Percentiles rank a stretch among this genome's conserved stretches.
phyloP scores from a whole-genome alignment of 2,329 filamentous ascomycete genomes.

The Colletotrichum viniferum region DNA sequence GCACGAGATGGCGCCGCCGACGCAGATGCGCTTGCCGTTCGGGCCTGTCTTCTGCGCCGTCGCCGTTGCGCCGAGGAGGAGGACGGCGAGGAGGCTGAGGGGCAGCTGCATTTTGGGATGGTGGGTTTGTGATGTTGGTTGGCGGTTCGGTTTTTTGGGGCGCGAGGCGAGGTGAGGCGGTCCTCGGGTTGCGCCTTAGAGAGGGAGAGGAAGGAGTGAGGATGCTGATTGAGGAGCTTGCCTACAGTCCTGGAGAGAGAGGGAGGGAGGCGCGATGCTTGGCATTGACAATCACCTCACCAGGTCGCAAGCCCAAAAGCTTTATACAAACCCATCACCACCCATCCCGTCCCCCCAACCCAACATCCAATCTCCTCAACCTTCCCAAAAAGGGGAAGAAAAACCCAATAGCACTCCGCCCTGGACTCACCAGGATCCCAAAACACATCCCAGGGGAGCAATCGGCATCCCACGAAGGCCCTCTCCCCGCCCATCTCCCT shows the following conservation, averaged over 20 bases:
- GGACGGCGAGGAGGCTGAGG: not conserved
- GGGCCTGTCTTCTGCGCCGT: not conserved
- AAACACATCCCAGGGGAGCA: not conserved
- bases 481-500: not conserved
- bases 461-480: not conserved
- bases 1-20: constrained; percentile 6
- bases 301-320: not conserved
- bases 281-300: not conserved
- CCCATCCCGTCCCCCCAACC: not conserved
- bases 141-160: not conserved
- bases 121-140: not conserved
- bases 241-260: not conserved
- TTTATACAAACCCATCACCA: not conserved
- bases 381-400: not conserved
- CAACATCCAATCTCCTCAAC: not conserved
- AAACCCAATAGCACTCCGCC: not conserved
- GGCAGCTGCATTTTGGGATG: not conserved
- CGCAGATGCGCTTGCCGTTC: constrained; percentile 3
- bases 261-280: not conserved
- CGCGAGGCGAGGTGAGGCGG: not conserved
- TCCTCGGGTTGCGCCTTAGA: accelerated
- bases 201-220: not conserved
- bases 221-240: not conserved
- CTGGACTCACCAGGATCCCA: not conserved
- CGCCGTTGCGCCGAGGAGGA: not conserved